Conservation (phyloP, 2,329 filamentous ascomycete species). For the Grosmannia huntii region DNA sequence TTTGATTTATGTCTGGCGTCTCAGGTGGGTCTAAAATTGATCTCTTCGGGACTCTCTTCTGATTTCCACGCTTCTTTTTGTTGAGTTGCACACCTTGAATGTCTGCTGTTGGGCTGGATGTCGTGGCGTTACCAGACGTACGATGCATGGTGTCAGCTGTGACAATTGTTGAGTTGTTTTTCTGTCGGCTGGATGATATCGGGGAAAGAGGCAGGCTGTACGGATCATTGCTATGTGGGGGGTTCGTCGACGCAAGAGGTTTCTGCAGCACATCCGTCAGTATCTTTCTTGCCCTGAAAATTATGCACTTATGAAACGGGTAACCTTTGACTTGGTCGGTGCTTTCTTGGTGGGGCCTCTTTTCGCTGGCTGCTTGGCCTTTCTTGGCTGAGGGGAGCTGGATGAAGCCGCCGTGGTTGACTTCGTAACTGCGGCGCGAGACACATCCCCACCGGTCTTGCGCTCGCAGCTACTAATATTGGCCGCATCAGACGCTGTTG, state of each 20-base stretch:
- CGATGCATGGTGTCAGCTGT: neutral
- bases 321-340: neutral
- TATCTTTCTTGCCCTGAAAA: neutral
- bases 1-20: neutral
- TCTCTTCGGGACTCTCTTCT: constrained; percentile 1
- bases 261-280: neutral
- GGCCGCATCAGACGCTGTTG: too few relatives aligned
- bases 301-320: neutral
- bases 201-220: neutral
- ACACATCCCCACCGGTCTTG: neutral
- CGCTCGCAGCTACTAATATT: neutral
- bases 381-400: neutral
- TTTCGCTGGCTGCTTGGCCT: neutral
- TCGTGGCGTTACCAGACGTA: neutral
- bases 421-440: neutral
- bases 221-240: neutral
- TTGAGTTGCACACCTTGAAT: too few relatives aligned
- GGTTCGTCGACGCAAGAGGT: neutral
- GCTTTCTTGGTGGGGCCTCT: neutral
- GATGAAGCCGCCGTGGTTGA: neutral
- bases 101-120: neutral
- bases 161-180: neutral
- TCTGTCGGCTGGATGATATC: neutral
- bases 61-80: neutral
- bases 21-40: neutral